Conservation (phyloP, 177 flowering plant genomes). For the Vitis hybrid region DNA sequence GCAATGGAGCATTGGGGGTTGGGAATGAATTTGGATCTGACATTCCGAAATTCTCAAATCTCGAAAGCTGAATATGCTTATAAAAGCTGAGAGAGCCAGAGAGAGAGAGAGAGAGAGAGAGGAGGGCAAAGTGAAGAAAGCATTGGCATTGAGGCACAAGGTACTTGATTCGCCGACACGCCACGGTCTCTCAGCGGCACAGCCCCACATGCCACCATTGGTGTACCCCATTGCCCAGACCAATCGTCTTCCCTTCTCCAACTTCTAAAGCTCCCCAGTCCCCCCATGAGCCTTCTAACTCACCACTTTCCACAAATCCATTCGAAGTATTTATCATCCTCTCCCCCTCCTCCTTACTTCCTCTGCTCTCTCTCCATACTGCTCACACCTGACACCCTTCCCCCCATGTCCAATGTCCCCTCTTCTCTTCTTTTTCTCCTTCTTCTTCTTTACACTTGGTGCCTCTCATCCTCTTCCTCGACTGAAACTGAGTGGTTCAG, state of each 20-base stretch:
- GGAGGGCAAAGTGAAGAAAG: no score
- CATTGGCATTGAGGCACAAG: no score
- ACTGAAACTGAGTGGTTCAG: conserved; percentile 8
- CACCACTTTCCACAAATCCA: neutral
- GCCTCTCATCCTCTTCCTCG: neutral
- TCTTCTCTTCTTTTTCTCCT: conserved; percentile 13
- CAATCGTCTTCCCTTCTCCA: conserved; percentile 30
- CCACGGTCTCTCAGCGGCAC: conserved; percentile 13
- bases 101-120: no score
- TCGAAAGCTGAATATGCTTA: no score
- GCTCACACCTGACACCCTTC: neutral
- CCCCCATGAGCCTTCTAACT: neutral
- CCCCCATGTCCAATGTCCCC: conserved; percentile 5
- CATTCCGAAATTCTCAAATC: no score
- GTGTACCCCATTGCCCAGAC: conserved; percentile 38
- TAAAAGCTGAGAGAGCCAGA: no score
- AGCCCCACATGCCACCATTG: conserved; percentile 18
- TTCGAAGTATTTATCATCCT: no score
- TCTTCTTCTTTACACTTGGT: conserved; percentile 15
- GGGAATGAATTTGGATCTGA: no score
- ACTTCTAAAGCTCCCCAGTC: conserved; percentile 17
- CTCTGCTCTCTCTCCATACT: neutral
- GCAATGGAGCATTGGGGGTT: no score
- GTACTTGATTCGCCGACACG: conserved; percentile 5
- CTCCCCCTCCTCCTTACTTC: neutral